phyloP scores from a whole-genome alignment of 1,139 yeast species.

The Sugiyamaella castrensis region DNA sequence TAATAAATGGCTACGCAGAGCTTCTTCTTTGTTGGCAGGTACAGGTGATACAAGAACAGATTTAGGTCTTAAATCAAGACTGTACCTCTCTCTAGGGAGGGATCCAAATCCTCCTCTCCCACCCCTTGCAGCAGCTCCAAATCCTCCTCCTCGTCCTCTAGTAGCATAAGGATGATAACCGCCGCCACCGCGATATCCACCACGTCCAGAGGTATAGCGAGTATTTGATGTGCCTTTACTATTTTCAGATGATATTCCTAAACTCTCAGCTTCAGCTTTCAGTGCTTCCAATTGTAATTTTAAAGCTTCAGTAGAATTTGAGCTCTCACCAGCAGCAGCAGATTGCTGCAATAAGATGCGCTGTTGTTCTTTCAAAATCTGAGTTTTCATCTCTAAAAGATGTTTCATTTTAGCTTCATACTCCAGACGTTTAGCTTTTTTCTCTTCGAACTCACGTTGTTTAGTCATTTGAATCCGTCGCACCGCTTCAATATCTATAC shows the following conservation, averaged over 20 bases:
- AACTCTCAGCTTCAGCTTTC: constrained; percentile 37
- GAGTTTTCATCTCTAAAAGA: constrained; percentile 38
- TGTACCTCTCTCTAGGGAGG: constrained; percentile 24
- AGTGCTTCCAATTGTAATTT: constrained; percentile 36
- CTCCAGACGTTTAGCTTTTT: constrained; percentile 37
- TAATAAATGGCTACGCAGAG: constrained; percentile 30
- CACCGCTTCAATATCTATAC: constrained; percentile 40
- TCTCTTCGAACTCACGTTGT: constrained; percentile 44
- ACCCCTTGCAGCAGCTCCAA: constrained; percentile 1
- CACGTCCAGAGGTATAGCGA: constrained; percentile 29
- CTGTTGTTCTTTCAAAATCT: constrained; percentile 37
- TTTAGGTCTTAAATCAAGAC: constrained; percentile 42
- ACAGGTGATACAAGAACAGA: constrained; percentile 36
- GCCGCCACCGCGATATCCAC: constrained; percentile 27
- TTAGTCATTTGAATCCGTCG: constrained; percentile 40
- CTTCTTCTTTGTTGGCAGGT: constrained; percentile 35
- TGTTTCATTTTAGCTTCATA: constrained; percentile 37
- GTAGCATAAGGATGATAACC: constrained; percentile 12
- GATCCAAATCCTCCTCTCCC: constrained; percentile 21
- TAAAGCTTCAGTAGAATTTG: constrained; percentile 33
- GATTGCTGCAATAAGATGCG: constrained; percentile 23
- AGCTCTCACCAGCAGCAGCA: background rate
- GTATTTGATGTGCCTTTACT: background rate
- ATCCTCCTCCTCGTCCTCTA: constrained; percentile 23
- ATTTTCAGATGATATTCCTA: constrained; percentile 28